A percentile compares a stretch with the other conserved stretches of the same genome.
phyloP scores from a whole-genome alignment of 1,284 basidiomycete species.

The Ustilago loliicola region DNA sequence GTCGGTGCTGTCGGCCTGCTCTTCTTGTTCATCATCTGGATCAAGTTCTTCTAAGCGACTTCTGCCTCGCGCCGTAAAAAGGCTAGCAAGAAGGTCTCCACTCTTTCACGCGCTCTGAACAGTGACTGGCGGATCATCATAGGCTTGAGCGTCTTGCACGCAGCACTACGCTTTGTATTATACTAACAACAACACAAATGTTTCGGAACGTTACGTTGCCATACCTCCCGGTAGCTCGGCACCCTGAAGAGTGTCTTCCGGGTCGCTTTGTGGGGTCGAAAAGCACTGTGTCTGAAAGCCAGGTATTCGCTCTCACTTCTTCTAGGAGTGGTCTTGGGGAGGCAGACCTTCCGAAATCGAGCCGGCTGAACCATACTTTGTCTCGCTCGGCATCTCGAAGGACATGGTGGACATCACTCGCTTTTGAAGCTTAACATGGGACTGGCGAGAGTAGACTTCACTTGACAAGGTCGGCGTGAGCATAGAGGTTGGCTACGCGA shows the following conservation, averaged over 20 bases:
- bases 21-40: slow-evolving; percentile 88
- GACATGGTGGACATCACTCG: not conserved
- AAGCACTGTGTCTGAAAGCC: too few relatives aligned
- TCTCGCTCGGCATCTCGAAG: not conserved
- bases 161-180: slow-evolving; percentile 5
- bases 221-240: too few relatives aligned
- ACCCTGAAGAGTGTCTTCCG: too few relatives aligned
- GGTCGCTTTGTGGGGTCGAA: too few relatives aligned
- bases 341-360: too few relatives aligned
- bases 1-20: slow-evolving; percentile 65
- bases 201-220: too few relatives aligned
- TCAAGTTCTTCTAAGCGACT: slow-evolving; percentile 78
- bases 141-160: not conserved
- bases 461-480: not conserved
- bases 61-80: not conserved
- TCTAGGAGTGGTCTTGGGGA: too few relatives aligned
- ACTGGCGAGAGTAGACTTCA: not conserved
- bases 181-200: not conserved
- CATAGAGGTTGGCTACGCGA: not conserved
- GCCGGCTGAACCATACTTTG: too few relatives aligned
- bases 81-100: too few relatives aligned
- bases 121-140: not conserved
- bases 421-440: not conserved
- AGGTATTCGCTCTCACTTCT: too few relatives aligned
- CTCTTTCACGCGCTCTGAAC: not conserved